Conservation (phyloP, 371 early-diverging fungal genomes). For the Quaeritorhiza haematococci region DNA sequence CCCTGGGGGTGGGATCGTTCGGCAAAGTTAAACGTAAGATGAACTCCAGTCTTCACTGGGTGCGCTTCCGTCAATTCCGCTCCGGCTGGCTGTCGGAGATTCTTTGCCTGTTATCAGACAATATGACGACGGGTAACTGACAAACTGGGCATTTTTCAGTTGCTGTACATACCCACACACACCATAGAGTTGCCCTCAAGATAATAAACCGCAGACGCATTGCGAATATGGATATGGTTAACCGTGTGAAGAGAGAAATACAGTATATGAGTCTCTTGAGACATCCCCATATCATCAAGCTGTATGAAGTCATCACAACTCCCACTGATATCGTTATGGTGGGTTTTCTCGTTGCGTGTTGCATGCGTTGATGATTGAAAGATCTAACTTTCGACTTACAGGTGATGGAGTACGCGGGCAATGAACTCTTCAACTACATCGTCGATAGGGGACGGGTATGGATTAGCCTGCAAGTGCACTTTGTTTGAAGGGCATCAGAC, state of each 20-base stretch:
- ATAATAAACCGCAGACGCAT: constrained; percentile 87
- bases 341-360: not conserved
- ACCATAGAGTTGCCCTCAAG: constrained; percentile 94
- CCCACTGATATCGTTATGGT: constrained; percentile 94
- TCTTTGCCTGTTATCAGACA: not conserved
- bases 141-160: constrained; percentile 45
- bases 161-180: constrained; percentile 87
- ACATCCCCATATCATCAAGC: constrained; percentile 97
- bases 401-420: constrained; percentile 92
- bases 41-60: not conserved
- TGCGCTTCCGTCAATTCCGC: not conserved
- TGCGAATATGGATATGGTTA: constrained; percentile 87
- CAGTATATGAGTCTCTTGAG: constrained; percentile 89
- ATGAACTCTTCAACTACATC: constrained; percentile 95
- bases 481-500: not conserved
- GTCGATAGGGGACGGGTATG: constrained; percentile 89
- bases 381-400: not conserved
- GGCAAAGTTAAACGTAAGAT: constrained; percentile 94
- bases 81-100: not conserved
- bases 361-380: not conserved
- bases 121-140: not conserved
- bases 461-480: too few relatives aligned
- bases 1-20: constrained; percentile 92
- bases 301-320: constrained; percentile 97
- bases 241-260: constrained; percentile 94